A percentile compares a stretch with the other conserved stretches of the same genome.
Evolutionary conservation across 2,329 filamentous ascomycete genomes (phyloP).

Genomic region (Macrophomina phaseolina): DNA sequence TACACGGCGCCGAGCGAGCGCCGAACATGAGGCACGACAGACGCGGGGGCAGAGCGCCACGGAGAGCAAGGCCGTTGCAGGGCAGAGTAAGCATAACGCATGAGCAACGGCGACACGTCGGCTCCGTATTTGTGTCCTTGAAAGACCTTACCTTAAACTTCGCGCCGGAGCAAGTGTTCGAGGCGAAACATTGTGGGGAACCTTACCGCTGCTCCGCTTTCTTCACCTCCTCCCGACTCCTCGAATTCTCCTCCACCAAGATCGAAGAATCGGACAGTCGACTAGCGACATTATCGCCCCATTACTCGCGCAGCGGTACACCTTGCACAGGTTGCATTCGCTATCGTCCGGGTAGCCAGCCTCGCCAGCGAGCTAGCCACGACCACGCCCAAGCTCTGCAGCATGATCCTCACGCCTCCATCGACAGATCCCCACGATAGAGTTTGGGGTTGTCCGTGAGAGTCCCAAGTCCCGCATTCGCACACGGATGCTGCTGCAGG

Average conservation of each 20-base stretch:
- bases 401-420: background rate
- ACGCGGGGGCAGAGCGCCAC: conserved; percentile 1
- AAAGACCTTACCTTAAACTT: conserved; percentile 1
- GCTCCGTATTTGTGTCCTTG: background rate
- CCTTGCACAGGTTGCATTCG: conserved; percentile 9
- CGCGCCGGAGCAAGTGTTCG: background rate
- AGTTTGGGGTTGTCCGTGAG: conserved; percentile 6
- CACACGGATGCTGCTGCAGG: conserved; percentile 9
- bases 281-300: background rate
- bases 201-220: conserved; percentile 16
- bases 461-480: conserved; percentile 7
- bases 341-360: conserved; percentile 1
- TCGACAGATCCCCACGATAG: conserved; percentile 16
- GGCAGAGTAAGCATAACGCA: conserved; percentile 3
- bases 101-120: background rate
- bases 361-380: background rate
- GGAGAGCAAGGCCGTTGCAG: conserved; percentile 20
- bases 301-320: conserved; percentile 9
- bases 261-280: conserved; percentile 1
- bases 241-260: conserved; percentile 6
- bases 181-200: conserved; percentile 2
- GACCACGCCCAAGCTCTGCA: background rate
- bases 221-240: background rate
- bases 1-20: background rate
- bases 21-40: conserved; percentile 6